Evolutionary conservation across 305 asterid genomes (phyloP).

Genomic region (Ajuga reptans): DNA sequence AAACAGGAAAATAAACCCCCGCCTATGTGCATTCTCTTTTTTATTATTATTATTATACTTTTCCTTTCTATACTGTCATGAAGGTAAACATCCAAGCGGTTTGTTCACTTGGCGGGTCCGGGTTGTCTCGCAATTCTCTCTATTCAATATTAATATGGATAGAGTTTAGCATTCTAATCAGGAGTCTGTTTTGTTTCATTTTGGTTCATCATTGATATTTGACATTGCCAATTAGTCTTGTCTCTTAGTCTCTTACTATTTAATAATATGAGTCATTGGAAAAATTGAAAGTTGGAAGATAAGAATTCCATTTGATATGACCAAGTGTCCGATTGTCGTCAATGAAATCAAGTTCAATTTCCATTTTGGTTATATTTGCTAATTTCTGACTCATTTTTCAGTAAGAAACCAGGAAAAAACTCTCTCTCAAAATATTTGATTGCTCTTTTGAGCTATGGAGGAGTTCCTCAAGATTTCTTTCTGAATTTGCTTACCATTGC

Average conservation of each 20-base stretch:
- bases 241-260: too few species aligned
- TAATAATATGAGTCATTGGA: not conserved
- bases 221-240: not conserved
- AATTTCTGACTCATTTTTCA: constrained; percentile 34
- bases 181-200: too few species aligned
- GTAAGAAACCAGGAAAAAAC: constrained; percentile 51
- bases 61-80: not conserved
- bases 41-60: too few species aligned
- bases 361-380: constrained; percentile 8
- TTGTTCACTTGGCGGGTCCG: not conserved
- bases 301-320: not conserved
- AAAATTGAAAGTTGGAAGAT: not conserved
- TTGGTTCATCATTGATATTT: not conserved
- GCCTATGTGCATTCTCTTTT: not conserved
- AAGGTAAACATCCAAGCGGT: not conserved
- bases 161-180: not conserved
- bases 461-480: constrained; percentile 56
- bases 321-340: not conserved
- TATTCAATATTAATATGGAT: not conserved
- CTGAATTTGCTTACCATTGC: constrained; percentile 39
- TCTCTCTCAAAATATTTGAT: constrained; percentile 54
- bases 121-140: not conserved
- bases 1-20: not conserved
- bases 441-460: constrained; percentile 66
- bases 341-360: not conserved